These are phyloP conservation scores for Pseudocercospora fijiensis DNA, from an alignment of 2,329 filamentous ascomycete genomes.

Conservation along the genomic window DNA sequence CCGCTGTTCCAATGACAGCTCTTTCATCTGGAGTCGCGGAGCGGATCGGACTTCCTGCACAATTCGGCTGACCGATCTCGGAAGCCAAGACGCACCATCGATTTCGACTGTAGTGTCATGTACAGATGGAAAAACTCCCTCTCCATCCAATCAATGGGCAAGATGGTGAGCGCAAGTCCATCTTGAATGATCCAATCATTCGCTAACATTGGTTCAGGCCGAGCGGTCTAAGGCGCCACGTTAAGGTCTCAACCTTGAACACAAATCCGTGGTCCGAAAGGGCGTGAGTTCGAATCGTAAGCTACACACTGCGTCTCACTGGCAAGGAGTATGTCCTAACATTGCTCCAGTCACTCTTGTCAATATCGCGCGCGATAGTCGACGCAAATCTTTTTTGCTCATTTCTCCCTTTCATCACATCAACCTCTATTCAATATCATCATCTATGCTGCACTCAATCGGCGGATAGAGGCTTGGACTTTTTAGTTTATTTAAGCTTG, in stretches of 20 bases:
- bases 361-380: background rate
- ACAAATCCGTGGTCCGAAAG: conserved; percentile 6
- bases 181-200: background rate
- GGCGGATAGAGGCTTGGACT: too few relatives aligned
- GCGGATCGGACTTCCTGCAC: too few relatives aligned
- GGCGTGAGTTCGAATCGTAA: background rate
- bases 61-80: background rate
- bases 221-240: conserved; percentile 8
- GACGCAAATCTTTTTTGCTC: background rate
- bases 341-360: background rate
- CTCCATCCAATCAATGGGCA: background rate
- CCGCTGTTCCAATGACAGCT: too few relatives aligned
- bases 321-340: background rate
- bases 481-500: too few relatives aligned
- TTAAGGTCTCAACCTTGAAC: conserved; percentile 9
- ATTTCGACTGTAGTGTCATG: background rate
- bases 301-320: background rate
- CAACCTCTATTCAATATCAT: too few relatives aligned
- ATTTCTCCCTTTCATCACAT: too few relatives aligned
- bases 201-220: background rate
- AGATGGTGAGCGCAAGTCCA: background rate
- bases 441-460: too few relatives aligned
- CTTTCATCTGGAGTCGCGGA: too few relatives aligned
- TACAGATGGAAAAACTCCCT: background rate
- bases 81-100: background rate